A percentile compares a stretch with the other conserved stretches of the same genome.
Conservation (phyloP, 257 asterid genomes). For the Petunia secreta region DNA sequence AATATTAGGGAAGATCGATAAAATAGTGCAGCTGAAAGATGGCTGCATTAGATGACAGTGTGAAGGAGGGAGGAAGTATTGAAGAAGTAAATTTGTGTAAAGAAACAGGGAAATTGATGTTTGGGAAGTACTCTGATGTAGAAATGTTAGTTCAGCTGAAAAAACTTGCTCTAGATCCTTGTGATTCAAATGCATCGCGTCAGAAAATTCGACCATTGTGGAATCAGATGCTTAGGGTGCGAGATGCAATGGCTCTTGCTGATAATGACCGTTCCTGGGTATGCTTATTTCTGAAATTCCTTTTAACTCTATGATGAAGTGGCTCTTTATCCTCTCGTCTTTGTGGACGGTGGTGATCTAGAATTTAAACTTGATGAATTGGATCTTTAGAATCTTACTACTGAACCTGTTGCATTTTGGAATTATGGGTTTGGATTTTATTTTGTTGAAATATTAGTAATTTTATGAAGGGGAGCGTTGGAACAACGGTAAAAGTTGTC, state of each 20-base stretch:
- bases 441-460: too few species aligned
- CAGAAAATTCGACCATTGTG: constrained; percentile 50
- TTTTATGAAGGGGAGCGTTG: too few species aligned
- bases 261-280: constrained; percentile 66
- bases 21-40: constrained; percentile 35
- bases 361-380: too few species aligned
- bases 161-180: constrained; percentile 65
- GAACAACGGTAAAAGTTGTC: too few species aligned
- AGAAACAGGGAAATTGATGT: constrained; percentile 35
- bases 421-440: too few species aligned
- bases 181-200: constrained; percentile 40
- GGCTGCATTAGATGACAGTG: constrained; percentile 40
- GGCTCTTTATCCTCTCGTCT: background rate
- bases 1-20: constrained; percentile 18
- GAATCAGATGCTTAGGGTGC: constrained; percentile 53
- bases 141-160: constrained; percentile 62
- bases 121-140: constrained; percentile 59
- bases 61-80: constrained; percentile 37
- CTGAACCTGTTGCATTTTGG: too few species aligned
- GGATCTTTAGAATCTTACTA: too few species aligned
- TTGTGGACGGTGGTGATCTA: too few species aligned
- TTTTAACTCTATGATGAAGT: background rate
- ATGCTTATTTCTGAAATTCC: constrained; percentile 27
- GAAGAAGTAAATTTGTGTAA: constrained; percentile 31
- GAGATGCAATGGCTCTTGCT: constrained; percentile 57